Evolutionary conservation across 139 green algal species (phyloP).

Genomic region (Tetraselmis chui): DNA sequence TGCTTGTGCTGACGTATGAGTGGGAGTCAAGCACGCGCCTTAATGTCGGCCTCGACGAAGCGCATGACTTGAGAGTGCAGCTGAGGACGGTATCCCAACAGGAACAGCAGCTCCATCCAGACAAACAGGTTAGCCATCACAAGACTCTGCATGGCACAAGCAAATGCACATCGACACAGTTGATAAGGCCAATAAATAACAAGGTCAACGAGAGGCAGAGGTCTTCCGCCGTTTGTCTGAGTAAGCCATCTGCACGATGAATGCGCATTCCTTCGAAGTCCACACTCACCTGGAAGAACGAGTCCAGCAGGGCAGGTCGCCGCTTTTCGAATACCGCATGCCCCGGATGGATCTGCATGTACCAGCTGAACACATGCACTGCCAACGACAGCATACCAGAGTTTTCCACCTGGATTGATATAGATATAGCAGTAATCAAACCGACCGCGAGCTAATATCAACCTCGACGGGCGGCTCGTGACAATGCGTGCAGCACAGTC

Average conservation of each 20-base stretch:
- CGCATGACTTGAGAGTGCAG: conserved; percentile 39
- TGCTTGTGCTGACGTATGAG: too few relatives aligned
- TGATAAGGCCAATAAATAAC: background rate
- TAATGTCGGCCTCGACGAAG: conserved; percentile 24
- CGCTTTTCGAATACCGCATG: conserved; percentile 66
- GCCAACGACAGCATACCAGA: conserved; percentile 46
- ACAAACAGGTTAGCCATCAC: conserved; percentile 73
- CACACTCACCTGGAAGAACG: conserved; percentile 55
- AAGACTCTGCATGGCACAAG: conserved; percentile 31
- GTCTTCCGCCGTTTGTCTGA: background rate
- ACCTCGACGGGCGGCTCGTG: too few relatives aligned
- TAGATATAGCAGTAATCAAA: too few relatives aligned
- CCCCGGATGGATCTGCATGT: conserved; percentile 54
- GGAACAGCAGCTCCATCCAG: conserved; percentile 80
- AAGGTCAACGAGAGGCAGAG: background rate
- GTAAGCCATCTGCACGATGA: background rate
- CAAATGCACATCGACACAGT: background rate
- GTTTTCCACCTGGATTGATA: conserved; percentile 30
- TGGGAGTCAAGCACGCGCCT: too few relatives aligned
- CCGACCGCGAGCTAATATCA: too few relatives aligned
- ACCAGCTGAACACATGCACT: conserved; percentile 50
- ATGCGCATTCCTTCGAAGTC: background rate
- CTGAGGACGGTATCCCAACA: conserved; percentile 47
- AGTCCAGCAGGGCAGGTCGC: conserved; percentile 71
- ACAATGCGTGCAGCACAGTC: too few relatives aligned